phyloP scores from a whole-genome alignment of 2,329 filamentous ascomycete species.

The Stemphylium vesicarium region DNA sequence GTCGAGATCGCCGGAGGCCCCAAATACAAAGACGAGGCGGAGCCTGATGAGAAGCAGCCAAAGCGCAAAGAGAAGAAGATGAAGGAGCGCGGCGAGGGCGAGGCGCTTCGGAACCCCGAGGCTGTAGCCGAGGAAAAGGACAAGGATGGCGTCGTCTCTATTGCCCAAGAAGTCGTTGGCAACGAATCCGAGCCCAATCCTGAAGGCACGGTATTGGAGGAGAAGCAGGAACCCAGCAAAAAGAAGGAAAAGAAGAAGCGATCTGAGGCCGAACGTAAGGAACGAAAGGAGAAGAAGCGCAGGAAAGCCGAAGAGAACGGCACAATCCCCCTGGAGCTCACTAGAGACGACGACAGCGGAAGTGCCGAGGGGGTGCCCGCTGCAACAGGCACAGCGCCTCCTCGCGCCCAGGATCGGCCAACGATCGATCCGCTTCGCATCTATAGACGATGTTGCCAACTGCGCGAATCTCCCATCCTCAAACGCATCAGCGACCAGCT shows the following conservation, averaged over 20 bases:
- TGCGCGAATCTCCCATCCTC: conserved; percentile 89
- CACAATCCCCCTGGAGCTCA: conserved; percentile 81
- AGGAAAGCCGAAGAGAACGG: conserved; percentile 87
- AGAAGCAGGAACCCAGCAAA: conserved; percentile 57
- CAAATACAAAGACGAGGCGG: conserved; percentile 70
- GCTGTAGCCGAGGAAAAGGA: conserved; percentile 63
- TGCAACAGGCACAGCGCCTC: conserved; percentile 32
- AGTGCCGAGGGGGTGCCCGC: conserved; percentile 27
- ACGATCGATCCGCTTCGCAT: conserved; percentile 92
- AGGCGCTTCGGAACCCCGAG: conserved; percentile 72
- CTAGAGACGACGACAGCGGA: conserved; percentile 64
- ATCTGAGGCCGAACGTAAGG: conserved; percentile 90
- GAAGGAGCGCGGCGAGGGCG: conserved; percentile 74
- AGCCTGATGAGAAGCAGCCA: conserved; percentile 55
- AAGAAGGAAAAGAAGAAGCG: conserved; percentile 98
- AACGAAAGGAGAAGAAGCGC: conserved; percentile 87
- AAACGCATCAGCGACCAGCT: conserved; percentile 93
- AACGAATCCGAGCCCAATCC: conserved; percentile 52
- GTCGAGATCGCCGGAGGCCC: conserved; percentile 94
- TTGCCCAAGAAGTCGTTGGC: conserved; percentile 48
- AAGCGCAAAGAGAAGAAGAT: conserved; percentile 62
- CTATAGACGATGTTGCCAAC: conserved; percentile 91
- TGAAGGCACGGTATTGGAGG: conserved; percentile 42
- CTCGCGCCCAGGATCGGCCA: conserved; percentile 69
- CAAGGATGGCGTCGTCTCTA: conserved; percentile 51